phyloP scores from a whole-genome alignment of 2,329 filamentous ascomycete genomes.

The Akanthomyces uredinophilus region DNA sequence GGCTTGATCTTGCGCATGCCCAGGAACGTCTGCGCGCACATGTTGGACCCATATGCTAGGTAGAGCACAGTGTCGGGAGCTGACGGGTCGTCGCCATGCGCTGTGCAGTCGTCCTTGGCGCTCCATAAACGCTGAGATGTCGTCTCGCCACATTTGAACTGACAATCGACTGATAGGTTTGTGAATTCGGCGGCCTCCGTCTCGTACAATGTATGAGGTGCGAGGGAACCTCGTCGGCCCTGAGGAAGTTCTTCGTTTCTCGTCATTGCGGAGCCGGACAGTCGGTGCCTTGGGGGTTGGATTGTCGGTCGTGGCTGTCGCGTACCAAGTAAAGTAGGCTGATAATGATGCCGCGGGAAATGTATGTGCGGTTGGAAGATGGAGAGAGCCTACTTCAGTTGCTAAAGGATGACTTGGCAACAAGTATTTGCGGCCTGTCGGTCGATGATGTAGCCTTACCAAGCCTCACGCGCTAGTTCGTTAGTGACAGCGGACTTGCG shows the following conservation, averaged over 20 bases:
- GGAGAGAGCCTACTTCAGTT: not conserved
- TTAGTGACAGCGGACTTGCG: slow-evolving; percentile 6
- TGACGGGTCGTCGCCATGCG: slow-evolving; percentile 20
- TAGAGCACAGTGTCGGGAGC: slow-evolving; percentile 60
- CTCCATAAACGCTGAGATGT: slow-evolving; percentile 25
- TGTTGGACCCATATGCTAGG: slow-evolving; percentile 88
- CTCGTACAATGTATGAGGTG: slow-evolving; percentile 22
- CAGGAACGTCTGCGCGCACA: slow-evolving; percentile 73
- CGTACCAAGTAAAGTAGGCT: not conserved
- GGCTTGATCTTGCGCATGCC: slow-evolving; percentile 74
- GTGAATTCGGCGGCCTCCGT: slow-evolving; percentile 16
- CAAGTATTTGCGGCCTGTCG: not conserved
- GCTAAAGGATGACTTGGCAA: not conserved
- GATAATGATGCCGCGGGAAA: not conserved
- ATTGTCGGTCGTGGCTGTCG: not conserved
- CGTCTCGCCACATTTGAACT: slow-evolving; percentile 26
- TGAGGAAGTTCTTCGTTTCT: not conserved
- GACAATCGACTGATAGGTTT: slow-evolving; percentile 22
- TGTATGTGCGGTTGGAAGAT: not conserved
- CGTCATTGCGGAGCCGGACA: not conserved
- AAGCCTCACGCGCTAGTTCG: slow-evolving; percentile 9
- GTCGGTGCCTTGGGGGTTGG: not conserved
- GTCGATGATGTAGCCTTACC: slow-evolving; percentile 22
- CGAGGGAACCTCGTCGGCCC: not conserved
- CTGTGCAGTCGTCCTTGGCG: slow-evolving; percentile 21